Evolutionary conservation across 176 grass and related monocot genomes (phyloP).

Genomic region (Puccinellia tenuiflora): DNA sequence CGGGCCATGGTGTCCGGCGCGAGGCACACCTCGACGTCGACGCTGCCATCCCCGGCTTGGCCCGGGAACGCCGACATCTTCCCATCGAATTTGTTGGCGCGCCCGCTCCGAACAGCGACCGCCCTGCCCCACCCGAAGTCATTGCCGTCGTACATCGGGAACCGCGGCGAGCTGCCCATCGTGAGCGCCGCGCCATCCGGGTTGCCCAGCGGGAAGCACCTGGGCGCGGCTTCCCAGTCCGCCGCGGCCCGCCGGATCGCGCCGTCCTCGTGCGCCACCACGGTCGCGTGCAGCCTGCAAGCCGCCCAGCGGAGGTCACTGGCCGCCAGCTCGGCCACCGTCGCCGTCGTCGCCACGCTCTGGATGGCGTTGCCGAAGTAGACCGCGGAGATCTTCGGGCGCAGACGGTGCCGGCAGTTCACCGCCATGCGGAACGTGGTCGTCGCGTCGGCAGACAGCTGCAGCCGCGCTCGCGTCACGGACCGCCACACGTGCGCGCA

Average conservation of each 20-base stretch:
- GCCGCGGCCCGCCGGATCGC: conserved; percentile 46
- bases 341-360: conserved; percentile 61
- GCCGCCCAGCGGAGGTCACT: conserved; percentile 63
- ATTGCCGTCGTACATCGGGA: conserved; percentile 93
- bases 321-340: conserved; percentile 48
- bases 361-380: conserved; percentile 99
- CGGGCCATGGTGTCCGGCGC: conserved; percentile 74
- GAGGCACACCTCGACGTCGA: conserved; percentile 89
- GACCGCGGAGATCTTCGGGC: conserved; percentile 46
- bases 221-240: conserved; percentile 75
- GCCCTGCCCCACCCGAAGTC: conserved; percentile 91
- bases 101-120: conserved; percentile 64
- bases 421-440: conserved; percentile 92
- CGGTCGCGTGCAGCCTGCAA: conserved; percentile 45
- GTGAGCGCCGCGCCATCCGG: conserved; percentile 82
- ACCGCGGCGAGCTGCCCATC: conserved; percentile 89
- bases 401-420: conserved; percentile 83
- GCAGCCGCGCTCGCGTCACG: conserved; percentile 59
- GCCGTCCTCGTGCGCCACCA: conserved; percentile 47
- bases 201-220: conserved; percentile 90
- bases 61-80: conserved; percentile 95
- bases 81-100: conserved; percentile 88
- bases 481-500: conserved; percentile 77
- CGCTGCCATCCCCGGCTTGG: conserved; percentile 59
- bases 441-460: conserved; percentile 24